phyloP scores from a whole-genome alignment of 2,329 filamentous ascomycete species.

The Amauroascus verrucosus region DNA sequence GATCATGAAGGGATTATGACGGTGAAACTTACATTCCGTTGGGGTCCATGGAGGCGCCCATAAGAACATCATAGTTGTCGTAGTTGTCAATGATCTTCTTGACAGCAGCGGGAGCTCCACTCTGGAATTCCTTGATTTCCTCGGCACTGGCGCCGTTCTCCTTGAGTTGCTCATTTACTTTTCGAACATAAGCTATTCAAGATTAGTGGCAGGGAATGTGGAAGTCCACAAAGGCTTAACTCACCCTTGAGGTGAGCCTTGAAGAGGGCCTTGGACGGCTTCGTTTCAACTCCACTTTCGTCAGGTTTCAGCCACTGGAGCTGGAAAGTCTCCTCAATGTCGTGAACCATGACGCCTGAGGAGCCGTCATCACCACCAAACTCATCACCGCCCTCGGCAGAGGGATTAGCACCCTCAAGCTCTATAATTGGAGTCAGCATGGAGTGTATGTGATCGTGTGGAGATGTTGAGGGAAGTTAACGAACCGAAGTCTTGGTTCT shows the following conservation, averaged over 20 bases:
- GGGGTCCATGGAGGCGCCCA: constrained; percentile 83
- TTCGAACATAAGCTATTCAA: constrained; percentile 74
- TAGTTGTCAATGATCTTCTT: constrained; percentile 84
- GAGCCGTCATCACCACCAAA: constrained; percentile 54
- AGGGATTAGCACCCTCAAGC: constrained; percentile 77
- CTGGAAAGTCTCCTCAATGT: constrained; percentile 88
- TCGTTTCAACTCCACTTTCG: constrained; percentile 25
- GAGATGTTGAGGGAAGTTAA: background rate
- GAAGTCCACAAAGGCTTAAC: constrained; percentile 19
- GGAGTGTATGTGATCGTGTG: background rate
- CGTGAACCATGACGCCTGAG: constrained; percentile 59
- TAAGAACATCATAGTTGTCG: constrained; percentile 93
- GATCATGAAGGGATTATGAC: background rate
- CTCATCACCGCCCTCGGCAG: constrained; percentile 70
- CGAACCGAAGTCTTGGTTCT: constrained; percentile 61
- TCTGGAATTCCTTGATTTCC: constrained; percentile 68
- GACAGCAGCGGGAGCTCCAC: constrained; percentile 59
- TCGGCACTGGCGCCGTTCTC: constrained; percentile 52
- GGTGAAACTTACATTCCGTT: constrained; percentile 69
- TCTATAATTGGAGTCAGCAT: no score
- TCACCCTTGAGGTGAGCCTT: constrained; percentile 74
- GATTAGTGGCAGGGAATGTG: constrained; percentile 5
- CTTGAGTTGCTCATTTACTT: constrained; percentile 61
- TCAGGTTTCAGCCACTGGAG: constrained; percentile 50
- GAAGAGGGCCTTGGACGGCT: constrained; percentile 70